phyloP scores from a whole-genome alignment of 345 rosid species.

The Clausena lansium region DNA sequence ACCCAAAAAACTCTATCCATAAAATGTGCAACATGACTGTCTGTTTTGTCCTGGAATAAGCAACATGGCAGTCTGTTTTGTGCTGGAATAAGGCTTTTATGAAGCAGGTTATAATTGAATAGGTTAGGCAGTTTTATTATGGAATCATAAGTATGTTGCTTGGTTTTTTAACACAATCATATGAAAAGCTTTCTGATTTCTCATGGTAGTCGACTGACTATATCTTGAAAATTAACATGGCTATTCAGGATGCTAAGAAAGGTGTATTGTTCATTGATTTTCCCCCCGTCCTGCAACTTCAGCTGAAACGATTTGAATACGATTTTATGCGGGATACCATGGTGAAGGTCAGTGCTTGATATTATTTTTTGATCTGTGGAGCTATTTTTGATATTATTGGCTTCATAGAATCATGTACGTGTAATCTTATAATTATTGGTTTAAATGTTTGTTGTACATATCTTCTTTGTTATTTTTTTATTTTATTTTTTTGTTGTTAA shows the following conservation, averaged over 20 bases:
- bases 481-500: not conserved
- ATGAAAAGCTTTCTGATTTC: not conserved
- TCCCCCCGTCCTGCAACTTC: constrained; percentile 98
- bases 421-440: not conserved
- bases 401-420: not conserved
- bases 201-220: not conserved
- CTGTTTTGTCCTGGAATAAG: not conserved
- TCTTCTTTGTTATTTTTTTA: not conserved
- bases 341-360: constrained; percentile 72
- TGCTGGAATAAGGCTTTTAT: constrained; percentile 3
- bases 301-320: constrained; percentile 90
- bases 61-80: not conserved
- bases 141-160: not conserved
- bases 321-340: constrained; percentile 91
- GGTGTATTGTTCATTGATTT: constrained; percentile 89
- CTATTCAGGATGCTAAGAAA: constrained; percentile 88
- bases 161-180: not conserved
- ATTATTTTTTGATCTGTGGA: not conserved
- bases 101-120: not conserved
- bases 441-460: not conserved
- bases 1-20: not conserved
- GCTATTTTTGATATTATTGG: not conserved
- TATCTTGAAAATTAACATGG: constrained; percentile 7
- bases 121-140: constrained; percentile 6
- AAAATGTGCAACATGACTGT: not conserved